phyloP scores from a whole-genome alignment of 495 filamentous ascomycete genomes.

The Penicillium bovifimosum region DNA sequence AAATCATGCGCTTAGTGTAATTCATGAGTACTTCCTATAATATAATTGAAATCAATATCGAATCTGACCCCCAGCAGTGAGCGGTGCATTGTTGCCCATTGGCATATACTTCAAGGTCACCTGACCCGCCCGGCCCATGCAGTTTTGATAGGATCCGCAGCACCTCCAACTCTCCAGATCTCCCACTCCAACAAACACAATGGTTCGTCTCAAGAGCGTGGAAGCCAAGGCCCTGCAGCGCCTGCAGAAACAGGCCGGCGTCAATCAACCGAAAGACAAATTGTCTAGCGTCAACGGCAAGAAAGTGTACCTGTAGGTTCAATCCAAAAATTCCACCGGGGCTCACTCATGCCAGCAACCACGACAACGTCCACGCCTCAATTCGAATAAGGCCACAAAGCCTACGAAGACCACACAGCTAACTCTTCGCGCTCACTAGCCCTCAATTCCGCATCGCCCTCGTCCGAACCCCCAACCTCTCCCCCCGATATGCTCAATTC shows the following conservation, averaged over 20 bases:
- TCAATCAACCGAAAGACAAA: slow-evolving; percentile 9
- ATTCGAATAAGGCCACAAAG: neutral
- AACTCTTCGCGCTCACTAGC: slow-evolving; percentile 37
- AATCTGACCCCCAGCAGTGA: neutral
- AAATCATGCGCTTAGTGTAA: neutral
- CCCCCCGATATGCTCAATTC: slow-evolving; percentile 76
- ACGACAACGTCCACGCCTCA: neutral
- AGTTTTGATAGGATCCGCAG: slow-evolving; percentile 4
- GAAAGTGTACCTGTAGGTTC: slow-evolving; percentile 64
- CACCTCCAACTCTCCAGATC: slow-evolving; percentile 3
- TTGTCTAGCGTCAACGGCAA: slow-evolving; percentile 35
- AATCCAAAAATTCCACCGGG: slow-evolving; percentile 3
- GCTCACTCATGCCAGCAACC: slow-evolving; percentile 1
- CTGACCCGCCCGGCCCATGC: neutral
- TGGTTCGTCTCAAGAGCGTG: slow-evolving; percentile 26
- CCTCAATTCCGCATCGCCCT: slow-evolving; percentile 74
- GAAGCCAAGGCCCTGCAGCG: slow-evolving; percentile 23
- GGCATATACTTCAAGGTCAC: neutral
- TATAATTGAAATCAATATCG: neutral
- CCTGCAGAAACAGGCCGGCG: slow-evolving; percentile 17
- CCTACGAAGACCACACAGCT: neutral
- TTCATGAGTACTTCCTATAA: neutral
- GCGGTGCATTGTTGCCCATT: neutral
- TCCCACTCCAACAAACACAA: slow-evolving; percentile 18
- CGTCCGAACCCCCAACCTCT: slow-evolving; percentile 63